phyloP scores from a whole-genome alignment of 23 red algal genomes.

The Gracilaria caudata region DNA sequence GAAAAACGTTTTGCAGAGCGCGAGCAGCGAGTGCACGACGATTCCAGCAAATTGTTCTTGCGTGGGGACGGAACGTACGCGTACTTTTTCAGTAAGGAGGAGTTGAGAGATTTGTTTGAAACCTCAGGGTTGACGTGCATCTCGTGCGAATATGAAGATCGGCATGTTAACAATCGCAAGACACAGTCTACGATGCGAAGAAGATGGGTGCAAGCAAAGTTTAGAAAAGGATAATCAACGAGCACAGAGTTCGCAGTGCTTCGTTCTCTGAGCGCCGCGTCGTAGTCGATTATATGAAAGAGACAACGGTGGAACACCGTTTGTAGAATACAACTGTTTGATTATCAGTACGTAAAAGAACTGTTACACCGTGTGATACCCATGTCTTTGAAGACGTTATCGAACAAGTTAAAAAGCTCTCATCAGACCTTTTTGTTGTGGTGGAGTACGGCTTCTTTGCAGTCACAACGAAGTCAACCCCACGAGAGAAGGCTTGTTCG shows the following conservation, averaged over 20 bases:
- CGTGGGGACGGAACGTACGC: constrained; percentile 93
- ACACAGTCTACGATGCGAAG: constrained; percentile 76
- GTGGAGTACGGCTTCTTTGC: too few relatives aligned
- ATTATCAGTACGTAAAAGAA: background rate
- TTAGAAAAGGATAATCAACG: constrained; percentile 37
- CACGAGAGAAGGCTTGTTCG: too few relatives aligned
- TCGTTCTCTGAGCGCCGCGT: background rate
- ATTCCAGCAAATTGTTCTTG: constrained; percentile 23
- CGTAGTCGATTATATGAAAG: background rate
- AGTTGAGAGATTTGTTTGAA: constrained; percentile 72
- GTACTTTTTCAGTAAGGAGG: constrained; percentile 86
- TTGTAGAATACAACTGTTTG: background rate
- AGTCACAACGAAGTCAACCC: too few relatives aligned
- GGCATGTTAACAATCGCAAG: constrained; percentile 80
- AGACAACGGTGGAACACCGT: background rate
- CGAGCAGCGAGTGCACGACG: background rate
- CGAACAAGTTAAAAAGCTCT: background rate
- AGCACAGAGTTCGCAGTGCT: background rate
- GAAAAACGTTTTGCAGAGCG: constrained; percentile 68
- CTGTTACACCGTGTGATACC: background rate
- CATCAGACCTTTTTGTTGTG: background rate
- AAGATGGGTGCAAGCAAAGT: constrained; percentile 86
- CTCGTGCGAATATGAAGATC: constrained; percentile 45
- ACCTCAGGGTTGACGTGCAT: constrained; percentile 36
- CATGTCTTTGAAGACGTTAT: background rate